Conservation (phyloP, 345 rosid species). For the Lenwebbia sp. region DNA sequence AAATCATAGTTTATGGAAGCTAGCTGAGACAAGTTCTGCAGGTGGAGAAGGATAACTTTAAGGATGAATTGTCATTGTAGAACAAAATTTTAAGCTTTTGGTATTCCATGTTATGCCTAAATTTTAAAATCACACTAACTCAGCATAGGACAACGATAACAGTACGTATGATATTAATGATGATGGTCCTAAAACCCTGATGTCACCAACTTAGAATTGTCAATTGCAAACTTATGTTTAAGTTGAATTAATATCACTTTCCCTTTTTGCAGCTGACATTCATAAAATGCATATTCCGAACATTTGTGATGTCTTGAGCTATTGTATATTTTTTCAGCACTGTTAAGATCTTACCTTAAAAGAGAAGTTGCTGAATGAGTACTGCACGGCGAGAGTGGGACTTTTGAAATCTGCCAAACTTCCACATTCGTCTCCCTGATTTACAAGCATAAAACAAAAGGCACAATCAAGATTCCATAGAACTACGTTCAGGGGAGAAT, state of each 20-base stretch:
- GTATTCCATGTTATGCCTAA: neutral
- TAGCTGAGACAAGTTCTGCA: constrained; percentile 77
- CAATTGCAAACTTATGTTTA: neutral
- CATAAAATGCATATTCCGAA: neutral
- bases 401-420: constrained; percentile 67
- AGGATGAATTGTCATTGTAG: neutral
- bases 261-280: neutral
- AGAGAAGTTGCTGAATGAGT: constrained; percentile 94
- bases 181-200: neutral
- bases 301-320: neutral
- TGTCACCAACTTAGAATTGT: neutral
- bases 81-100: neutral
- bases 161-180: neutral
- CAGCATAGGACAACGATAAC: neutral
- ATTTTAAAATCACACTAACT: neutral
- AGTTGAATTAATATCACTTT: neutral
- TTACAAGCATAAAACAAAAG: neutral
- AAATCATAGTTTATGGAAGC: constrained; percentile 88
- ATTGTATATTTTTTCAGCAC: neutral
- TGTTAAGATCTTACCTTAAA: constrained; percentile 51
- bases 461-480: neutral
- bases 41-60: neutral
- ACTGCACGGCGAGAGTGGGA: constrained; percentile 58
- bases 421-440: constrained; percentile 78
- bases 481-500: neutral